Conservation (phyloP, 1,139 yeast species). For the Geotrichum fermentans region DNA sequence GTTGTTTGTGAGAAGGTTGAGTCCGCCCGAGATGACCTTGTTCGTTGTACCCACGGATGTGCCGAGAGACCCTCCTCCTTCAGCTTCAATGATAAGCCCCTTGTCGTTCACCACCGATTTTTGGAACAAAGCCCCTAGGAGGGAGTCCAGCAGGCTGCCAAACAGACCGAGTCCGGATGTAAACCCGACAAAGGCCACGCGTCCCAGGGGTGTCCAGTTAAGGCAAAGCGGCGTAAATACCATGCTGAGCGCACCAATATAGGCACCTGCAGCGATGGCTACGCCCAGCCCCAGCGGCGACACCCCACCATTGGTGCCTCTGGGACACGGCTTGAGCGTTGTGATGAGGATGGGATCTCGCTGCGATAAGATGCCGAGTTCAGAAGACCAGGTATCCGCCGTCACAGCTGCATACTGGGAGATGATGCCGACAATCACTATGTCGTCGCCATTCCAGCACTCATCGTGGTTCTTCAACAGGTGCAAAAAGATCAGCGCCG, state of each 20-base stretch:
- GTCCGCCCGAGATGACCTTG: slow-evolving; percentile 28
- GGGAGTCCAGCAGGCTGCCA: slow-evolving; percentile 45
- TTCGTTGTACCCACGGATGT: slow-evolving; percentile 17
- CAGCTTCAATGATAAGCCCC: slow-evolving; percentile 42
- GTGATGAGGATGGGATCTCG: slow-evolving; percentile 42
- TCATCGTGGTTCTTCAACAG: slow-evolving; percentile 2
- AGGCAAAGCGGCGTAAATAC: slow-evolving; percentile 24
- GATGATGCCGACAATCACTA: slow-evolving; percentile 35
- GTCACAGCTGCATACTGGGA: slow-evolving; percentile 47
- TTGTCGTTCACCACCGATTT: slow-evolving; percentile 36
- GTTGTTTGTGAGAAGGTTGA: slow-evolving; percentile 40
- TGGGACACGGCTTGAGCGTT: slow-evolving; percentile 43
- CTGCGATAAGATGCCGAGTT: slow-evolving; percentile 44
- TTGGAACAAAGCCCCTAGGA: slow-evolving; percentile 45
- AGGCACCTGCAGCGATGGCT: slow-evolving; percentile 41
- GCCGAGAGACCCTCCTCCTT: slow-evolving; percentile 39
- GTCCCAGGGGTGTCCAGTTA: slow-evolving; percentile 12
- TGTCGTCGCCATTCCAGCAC: slow-evolving; percentile 18
- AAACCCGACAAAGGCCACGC: slow-evolving; percentile 29
- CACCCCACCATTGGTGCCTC: slow-evolving; percentile 50
- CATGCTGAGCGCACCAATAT: slow-evolving; percentile 37
- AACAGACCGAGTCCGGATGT: slow-evolving; percentile 38
- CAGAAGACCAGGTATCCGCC: slow-evolving; percentile 50
- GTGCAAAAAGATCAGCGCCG: slow-evolving; percentile 26
- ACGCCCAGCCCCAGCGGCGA: slow-evolving; percentile 41